A percentile compares a stretch with the other conserved stretches of the same genome.
These are phyloP conservation scores for Cucurbita pepo DNA, from an alignment of 306 rosid genomes.

Conservation along the genomic window DNA sequence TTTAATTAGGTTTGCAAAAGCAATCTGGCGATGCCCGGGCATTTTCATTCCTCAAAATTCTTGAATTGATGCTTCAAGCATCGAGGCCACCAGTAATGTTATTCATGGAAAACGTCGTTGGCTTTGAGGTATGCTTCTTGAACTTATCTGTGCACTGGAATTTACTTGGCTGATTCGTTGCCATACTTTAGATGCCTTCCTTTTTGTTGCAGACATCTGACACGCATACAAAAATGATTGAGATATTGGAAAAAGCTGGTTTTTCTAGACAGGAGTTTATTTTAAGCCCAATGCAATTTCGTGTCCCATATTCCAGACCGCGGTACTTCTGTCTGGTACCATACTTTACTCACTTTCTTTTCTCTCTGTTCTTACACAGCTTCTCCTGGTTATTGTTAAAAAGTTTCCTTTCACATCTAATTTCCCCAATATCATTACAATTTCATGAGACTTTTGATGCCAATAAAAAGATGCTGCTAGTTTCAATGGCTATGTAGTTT, in stretches of 20 bases:
- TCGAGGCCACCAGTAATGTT: constrained; percentile 56
- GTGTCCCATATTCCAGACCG: constrained; percentile 93
- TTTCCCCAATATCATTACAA: background rate
- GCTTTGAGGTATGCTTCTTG: constrained; percentile 65
- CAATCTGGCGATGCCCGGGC: constrained; percentile 88
- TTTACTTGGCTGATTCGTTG: constrained; percentile 2
- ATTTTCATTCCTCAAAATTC: constrained; percentile 84
- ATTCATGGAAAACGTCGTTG: constrained; percentile 89
- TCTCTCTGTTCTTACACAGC: background rate
- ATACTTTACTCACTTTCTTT: constrained; percentile 11
- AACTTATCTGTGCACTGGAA: background rate
- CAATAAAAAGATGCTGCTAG: background rate
- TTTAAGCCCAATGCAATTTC: constrained; percentile 81
- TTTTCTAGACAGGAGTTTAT: constrained; percentile 72
- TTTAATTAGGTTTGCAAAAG: constrained; percentile 71
- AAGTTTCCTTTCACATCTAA: background rate
- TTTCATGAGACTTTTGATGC: background rate
- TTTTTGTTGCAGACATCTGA: constrained; percentile 57
- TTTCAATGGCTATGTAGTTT: background rate
- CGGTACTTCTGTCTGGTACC: constrained; percentile 91
- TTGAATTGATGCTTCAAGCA: constrained; percentile 55
- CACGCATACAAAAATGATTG: constrained; percentile 60
- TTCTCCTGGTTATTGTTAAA: background rate
- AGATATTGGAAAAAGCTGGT: constrained; percentile 44
- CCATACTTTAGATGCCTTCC: background rate